Evolutionary conservation across 2,329 filamentous ascomycete genomes (phyloP).

Genomic region (Alternaria sp.): DNA sequence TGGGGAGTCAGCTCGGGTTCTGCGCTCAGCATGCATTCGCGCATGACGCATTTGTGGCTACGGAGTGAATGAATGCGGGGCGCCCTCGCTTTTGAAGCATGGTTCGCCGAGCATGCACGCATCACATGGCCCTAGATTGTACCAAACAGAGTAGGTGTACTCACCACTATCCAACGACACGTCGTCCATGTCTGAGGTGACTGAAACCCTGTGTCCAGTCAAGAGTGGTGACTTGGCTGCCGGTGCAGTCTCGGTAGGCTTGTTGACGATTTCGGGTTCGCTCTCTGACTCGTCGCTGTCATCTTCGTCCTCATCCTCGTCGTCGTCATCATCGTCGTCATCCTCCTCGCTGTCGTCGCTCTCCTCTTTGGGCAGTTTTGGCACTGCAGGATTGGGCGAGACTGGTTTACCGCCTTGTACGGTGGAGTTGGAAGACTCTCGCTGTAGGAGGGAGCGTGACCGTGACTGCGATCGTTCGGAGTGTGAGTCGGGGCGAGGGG

Average conservation of each 20-base stretch:
- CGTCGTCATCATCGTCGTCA: slow-evolving; percentile 17
- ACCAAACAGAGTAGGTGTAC: slow-evolving; percentile 22
- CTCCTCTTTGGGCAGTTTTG: slow-evolving; percentile 18
- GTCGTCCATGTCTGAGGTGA: slow-evolving; percentile 64
- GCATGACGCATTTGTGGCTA: not conserved
- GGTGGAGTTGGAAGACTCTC: slow-evolving; percentile 40
- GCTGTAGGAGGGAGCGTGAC: slow-evolving; percentile 62
- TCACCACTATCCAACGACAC: slow-evolving; percentile 70
- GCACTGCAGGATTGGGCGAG: slow-evolving; percentile 29
- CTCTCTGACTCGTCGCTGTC: slow-evolving; percentile 17
- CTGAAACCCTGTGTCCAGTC: slow-evolving; percentile 62
- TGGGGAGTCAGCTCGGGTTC: slow-evolving; percentile 22
- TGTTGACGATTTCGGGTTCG: slow-evolving; percentile 13
- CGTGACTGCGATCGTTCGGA: slow-evolving; percentile 45
- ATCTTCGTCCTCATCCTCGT: slow-evolving; percentile 17
- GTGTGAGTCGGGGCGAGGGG: slow-evolving; percentile 48
- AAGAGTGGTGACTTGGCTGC: slow-evolving; percentile 59
- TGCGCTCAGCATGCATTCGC: not conserved
- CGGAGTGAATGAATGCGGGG: not conserved
- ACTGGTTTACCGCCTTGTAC: slow-evolving; percentile 34
- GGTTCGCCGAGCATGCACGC: slow-evolving; percentile 5
- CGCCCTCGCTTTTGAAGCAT: not conserved
- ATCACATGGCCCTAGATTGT: not conserved
- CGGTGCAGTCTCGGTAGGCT: slow-evolving; percentile 20
- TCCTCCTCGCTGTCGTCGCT: slow-evolving; percentile 19